Percentiles rank a stretch among this genome's conserved stretches.
phyloP scores from a whole-genome alignment of 192 early-diverging fungal genomes.

The Backusella psychrophila region DNA sequence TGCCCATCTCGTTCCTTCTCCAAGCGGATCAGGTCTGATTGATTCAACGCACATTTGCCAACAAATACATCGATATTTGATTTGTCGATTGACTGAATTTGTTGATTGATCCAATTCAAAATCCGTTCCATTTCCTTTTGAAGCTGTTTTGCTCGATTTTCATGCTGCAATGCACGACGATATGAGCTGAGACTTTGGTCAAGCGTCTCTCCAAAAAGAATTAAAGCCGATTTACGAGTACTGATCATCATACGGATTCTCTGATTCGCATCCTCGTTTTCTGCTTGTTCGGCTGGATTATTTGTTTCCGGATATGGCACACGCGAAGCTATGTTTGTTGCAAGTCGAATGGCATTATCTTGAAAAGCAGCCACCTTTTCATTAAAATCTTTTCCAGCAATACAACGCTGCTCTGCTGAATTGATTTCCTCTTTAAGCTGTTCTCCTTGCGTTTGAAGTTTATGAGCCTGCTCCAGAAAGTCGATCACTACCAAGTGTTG shows the following conservation, averaged over 20 bases:
- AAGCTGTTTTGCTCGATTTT: slow-evolving; percentile 12
- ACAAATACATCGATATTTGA: slow-evolving; percentile 5
- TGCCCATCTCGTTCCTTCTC: slow-evolving; percentile 24
- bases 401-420: slow-evolving; percentile 11
- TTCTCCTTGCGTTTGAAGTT: slow-evolving; percentile 20
- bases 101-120: slow-evolving; percentile 19
- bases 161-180: slow-evolving; percentile 26
- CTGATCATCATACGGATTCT: slow-evolving; percentile 15
- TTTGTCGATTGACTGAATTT: neutral
- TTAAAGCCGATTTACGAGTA: slow-evolving; percentile 13
- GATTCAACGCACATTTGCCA: slow-evolving; percentile 11
- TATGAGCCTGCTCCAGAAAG: slow-evolving; percentile 24
- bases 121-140: slow-evolving; percentile 16
- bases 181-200: slow-evolving; percentile 24
- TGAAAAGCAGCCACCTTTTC: slow-evolving; percentile 19
- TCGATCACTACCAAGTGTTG: slow-evolving; percentile 37
- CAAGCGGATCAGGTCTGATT: slow-evolving; percentile 11
- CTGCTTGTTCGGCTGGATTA: slow-evolving; percentile 7
- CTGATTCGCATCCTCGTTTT: slow-evolving; percentile 24
- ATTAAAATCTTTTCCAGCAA: slow-evolving; percentile 5
- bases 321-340: slow-evolving; percentile 18
- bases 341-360: slow-evolving; percentile 18
- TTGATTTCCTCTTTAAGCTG: slow-evolving; percentile 13
- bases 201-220: slow-evolving; percentile 31
- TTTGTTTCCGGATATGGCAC: slow-evolving; percentile 22